phyloP scores from a whole-genome alignment of 1,139 yeast genomes.

The Schizosaccharomyces versatilis region DNA sequence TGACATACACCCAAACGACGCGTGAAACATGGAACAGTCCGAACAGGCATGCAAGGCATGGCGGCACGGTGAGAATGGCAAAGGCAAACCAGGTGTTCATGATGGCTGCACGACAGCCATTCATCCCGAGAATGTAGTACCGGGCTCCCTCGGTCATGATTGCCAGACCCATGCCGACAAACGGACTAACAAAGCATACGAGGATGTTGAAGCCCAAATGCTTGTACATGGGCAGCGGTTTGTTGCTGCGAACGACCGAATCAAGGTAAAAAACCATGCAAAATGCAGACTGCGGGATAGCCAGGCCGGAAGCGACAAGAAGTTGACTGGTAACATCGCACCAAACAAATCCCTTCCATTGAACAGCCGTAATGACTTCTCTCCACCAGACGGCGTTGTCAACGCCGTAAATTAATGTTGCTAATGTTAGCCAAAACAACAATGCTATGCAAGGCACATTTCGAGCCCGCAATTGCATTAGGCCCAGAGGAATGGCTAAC shows the following conservation, averaged over 20 bases:
- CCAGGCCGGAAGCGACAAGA: not conserved
- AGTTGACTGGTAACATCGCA: not conserved
- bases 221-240: not conserved
- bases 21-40: conserved; percentile 1
- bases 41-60: not conserved
- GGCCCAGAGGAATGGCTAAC: not conserved
- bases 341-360: not conserved
- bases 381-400: not conserved
- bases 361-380: too few relatives aligned
- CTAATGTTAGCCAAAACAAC: not conserved
- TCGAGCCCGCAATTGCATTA: not conserved
- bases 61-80: not conserved
- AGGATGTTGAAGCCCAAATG: not conserved
- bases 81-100: not conserved
- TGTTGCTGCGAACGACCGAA: not conserved
- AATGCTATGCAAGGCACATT: not conserved
- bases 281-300: not conserved
- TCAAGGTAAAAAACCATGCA: not conserved
- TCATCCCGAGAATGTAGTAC: not conserved
- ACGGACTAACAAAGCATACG: not conserved
- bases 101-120: not conserved
- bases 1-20: not conserved
- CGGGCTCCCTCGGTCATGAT: not conserved
- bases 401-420: not conserved
- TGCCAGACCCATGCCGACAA: not conserved